Evolutionary conservation across 1,139 yeast genomes (phyloP).

Genomic region (Scheffersomyces titani): DNA sequence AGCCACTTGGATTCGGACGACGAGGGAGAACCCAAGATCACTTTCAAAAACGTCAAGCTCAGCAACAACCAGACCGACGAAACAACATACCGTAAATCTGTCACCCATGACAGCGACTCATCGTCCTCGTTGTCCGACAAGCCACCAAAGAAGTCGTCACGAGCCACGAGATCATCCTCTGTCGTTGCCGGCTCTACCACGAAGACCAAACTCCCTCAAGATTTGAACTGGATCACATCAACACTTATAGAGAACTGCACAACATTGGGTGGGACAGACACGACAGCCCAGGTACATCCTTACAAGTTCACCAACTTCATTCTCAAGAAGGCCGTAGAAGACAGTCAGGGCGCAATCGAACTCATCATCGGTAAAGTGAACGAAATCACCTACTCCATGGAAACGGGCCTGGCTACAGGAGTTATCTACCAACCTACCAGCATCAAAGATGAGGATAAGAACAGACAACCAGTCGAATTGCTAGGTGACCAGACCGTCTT

Average conservation of each 20-base stretch:
- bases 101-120: constrained; percentile 21
- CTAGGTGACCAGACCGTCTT: constrained; percentile 77
- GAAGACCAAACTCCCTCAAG: constrained; percentile 56
- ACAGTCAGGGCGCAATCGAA: constrained; percentile 73
- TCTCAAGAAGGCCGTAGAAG: constrained; percentile 75
- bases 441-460: constrained; percentile 12
- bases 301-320: constrained; percentile 85
- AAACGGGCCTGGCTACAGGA: constrained; percentile 67
- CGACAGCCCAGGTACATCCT: constrained; percentile 97
- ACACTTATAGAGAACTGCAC: constrained; percentile 73
- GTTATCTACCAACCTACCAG: constrained; percentile 63
- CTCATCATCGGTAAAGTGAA: constrained; percentile 82
- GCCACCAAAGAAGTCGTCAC: constrained; percentile 38
- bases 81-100: constrained; percentile 14
- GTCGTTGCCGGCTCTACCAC: constrained; percentile 7
- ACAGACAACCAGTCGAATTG: constrained; percentile 34
- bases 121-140: constrained; percentile 19
- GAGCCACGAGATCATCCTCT: constrained; percentile 20
- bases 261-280: constrained; percentile 77
- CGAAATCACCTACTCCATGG: constrained; percentile 61
- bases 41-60: neutral
- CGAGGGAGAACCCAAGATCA: constrained; percentile 8
- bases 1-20: constrained; percentile 28
- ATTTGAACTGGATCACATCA: constrained; percentile 79
- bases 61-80: constrained; percentile 12